Base-by-base conservation (phyloP, 805 yeast species). In the Metschnikowia anglica region DNA sequence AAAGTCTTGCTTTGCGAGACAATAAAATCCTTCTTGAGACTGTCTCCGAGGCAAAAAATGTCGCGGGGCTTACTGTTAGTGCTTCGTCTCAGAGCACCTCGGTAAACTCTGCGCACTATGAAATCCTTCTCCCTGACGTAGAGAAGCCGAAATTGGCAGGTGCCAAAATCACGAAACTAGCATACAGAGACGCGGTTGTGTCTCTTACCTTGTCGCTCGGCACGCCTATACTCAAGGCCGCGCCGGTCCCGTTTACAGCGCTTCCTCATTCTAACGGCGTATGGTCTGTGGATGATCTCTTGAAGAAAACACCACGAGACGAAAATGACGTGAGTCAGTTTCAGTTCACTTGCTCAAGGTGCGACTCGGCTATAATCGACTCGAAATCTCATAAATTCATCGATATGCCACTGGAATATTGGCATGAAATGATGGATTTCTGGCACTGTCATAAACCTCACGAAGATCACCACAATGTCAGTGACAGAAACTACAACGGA, bases 361-460 rank as follows among this genome's bases (percentile, higher is more conserved):
- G 81, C 46, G 45, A 48, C 1, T 1, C n/a, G 0, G 27, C 17
- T 0, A 16, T 74, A 1, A 43, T 73, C 2, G 57, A 62, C 38
- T 67, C 76, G 0, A n/a, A 31, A 0, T 37, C 58, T 0, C 57
- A 70, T 3, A 61, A 57, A 11, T 63, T 80, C 34, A 56, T 64
- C 40, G 86, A 86, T 28, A 77, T 91, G 81, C 99, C 99, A 0
- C 85, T 95, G 1, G 97, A 89, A 56, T 70, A 79, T 37, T 91
- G 99, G 99, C 80, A 84, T 11, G 99, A 91, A 59, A 68, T 93
- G 76, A 85, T 91, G 95, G 98, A 91, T 44, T 85, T 85, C 51
- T 91, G 99, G 99, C 97, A 91, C 60, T 91, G 99, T 59, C 97
- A 91, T 58, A 85, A 84, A 54, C 95, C 95, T 0, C 60, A 63